These are phyloP conservation scores for Durotheca rogersii DNA, from an alignment of 495 filamentous ascomycete species.

Conservation along the genomic window DNA sequence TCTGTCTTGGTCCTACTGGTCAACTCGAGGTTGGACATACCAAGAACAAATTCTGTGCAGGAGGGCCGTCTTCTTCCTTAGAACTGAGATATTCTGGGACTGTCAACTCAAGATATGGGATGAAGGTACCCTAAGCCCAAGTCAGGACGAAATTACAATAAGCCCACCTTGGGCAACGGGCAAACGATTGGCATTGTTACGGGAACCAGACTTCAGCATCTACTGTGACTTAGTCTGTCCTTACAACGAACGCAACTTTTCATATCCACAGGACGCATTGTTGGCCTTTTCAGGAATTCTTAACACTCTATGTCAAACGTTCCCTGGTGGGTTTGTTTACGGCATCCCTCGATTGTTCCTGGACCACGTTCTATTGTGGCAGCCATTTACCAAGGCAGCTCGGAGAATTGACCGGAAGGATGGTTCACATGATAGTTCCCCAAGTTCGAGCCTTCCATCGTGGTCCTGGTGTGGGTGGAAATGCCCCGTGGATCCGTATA, in stretches of 20 bases:
- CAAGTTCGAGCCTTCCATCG: background rate
- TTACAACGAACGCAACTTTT: conserved; percentile 1
- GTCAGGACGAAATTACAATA: background rate
- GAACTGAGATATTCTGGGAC: background rate
- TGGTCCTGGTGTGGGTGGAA: conserved; percentile 17
- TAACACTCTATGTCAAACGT: background rate
- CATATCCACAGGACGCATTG: background rate
- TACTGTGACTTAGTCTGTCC: background rate
- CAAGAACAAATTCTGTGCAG: background rate
- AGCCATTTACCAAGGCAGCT: background rate
- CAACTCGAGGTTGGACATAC: background rate
- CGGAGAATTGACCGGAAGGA: background rate
- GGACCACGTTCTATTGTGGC: conserved; percentile 13
- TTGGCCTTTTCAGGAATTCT: conserved; percentile 3
- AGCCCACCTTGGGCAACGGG: background rate
- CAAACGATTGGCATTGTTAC: background rate
- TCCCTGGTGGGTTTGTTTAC: conserved; percentile 12
- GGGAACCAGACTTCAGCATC: background rate
- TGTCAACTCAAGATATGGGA: background rate
- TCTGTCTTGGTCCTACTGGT: background rate
- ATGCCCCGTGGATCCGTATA: background rate
- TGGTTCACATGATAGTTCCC: background rate
- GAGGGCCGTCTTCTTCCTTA: background rate
- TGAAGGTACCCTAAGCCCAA: background rate
- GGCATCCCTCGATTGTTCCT: conserved; percentile 18